These are phyloP conservation scores for Luvunga scandens DNA, from an alignment of 345 rosid genomes.

Conservation along the genomic window DNA sequence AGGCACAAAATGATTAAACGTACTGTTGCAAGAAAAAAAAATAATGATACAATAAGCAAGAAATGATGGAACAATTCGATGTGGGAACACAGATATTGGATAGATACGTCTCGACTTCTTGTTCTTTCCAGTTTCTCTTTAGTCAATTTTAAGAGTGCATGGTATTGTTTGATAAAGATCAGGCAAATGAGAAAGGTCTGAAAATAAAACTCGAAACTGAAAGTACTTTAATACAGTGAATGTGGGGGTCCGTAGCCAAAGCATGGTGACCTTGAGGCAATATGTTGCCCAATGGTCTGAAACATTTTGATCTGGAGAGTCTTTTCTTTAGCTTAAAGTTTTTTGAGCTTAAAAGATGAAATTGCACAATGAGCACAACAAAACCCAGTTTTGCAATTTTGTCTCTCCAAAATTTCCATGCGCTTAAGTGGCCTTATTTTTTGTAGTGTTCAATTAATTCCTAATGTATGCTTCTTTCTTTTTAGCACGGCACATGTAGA, in stretches of 20 bases:
- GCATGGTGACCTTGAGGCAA: background rate
- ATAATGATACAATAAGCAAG: background rate
- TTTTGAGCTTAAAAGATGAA: background rate
- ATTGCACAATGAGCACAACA: background rate
- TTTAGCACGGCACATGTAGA: background rate
- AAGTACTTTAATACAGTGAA: background rate
- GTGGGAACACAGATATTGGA: background rate
- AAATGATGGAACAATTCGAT: background rate
- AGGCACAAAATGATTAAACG: background rate
- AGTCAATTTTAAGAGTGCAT: background rate
- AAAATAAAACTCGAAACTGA: no score
- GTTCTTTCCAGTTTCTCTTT: background rate
- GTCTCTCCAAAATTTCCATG: background rate
- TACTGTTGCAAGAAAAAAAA: background rate
- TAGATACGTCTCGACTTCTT: background rate
- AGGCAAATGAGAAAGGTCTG: background rate
- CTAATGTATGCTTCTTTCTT: background rate
- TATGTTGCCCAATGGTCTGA: background rate
- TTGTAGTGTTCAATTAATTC: background rate
- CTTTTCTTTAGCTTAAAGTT: background rate
- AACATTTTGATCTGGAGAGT: constrained; percentile 4
- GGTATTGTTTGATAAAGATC: constrained; percentile 10
- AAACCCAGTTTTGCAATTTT: background rate
- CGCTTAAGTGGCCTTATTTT: background rate
- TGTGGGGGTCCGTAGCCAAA: background rate